Base-by-base conservation (phyloP, 108 stramenopile genomes). In the Aurantiochytrium sp. region DNA sequence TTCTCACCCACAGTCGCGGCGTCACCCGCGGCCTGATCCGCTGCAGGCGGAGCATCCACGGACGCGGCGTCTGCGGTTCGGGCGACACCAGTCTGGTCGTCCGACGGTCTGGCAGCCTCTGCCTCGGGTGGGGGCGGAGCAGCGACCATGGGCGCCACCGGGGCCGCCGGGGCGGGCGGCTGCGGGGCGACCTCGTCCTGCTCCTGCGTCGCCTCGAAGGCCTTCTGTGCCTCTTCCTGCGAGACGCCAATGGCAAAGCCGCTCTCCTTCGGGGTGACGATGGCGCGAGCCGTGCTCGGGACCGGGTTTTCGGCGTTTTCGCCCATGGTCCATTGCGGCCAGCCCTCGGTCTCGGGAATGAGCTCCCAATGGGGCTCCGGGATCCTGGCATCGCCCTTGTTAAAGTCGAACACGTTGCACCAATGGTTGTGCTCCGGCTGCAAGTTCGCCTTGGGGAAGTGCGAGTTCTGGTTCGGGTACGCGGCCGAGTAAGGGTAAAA, bases 361-460 rank as follows among this genome's bases (percentile, higher is more conserved):
- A 81, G 73, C 73, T 81, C 73, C 88, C 88, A 88, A 37, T 88
- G 88, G 5, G 88, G 88, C 32, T 54, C 52, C 6, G 54, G 85
- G 31, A 42, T 48, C 15, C 92, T 89, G 37, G 87, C 89, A 3
- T 87, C 88, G 69, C 89, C 92, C 85, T 95, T 94, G 86, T 95
- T 95, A 85, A 95, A 95, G 87, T 96, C 95, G 53, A 92, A 95
- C n/a, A 96, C 91, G 15, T 89, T 91, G 55, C 87, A 90, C 95
- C 95, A 96, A 34, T 92, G 89, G 86, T 95, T 96, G 41, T 85
- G 86, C 15, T 53, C 65, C 36, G 93, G 88, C 27, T 88, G 85
- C 22, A 96, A 87, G 32, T 90, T 90, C 8, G 95, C 94, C 17
- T n/a, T 34, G 12, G 54, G 17, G 68, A 95, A 89, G 39, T 91